These are phyloP conservation scores for Malus sieversii DNA, from an alignment of 306 rosid genomes.

Conservation along the genomic window DNA sequence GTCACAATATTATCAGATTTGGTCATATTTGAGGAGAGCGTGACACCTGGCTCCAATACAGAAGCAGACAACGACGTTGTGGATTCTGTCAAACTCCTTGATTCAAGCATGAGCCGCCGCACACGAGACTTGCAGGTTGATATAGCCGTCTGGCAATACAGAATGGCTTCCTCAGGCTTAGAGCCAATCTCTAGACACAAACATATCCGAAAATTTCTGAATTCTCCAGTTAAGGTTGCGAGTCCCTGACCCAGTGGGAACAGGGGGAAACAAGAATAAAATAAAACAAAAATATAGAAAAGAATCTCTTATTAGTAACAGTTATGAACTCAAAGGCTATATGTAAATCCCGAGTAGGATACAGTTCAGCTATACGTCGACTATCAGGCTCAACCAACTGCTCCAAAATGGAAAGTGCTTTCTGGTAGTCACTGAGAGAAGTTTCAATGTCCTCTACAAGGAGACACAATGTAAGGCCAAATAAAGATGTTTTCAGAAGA, in stretches of 20 bases:
- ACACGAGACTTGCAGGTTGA: conserved; percentile 70
- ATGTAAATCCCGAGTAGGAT: conserved; percentile 44
- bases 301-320: background rate
- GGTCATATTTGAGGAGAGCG: conserved; percentile 14
- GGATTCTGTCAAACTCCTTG: conserved; percentile 41
- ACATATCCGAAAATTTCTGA: conserved; percentile 82
- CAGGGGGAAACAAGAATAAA: background rate
- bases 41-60: conserved; percentile 32
- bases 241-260: background rate
- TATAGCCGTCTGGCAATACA: conserved; percentile 66
- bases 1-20: conserved; percentile 29
- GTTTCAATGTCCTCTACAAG: conserved; percentile 89
- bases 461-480: conserved; percentile 19
- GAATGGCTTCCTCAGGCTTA: conserved; percentile 74
- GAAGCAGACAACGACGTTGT: conserved; percentile 33
- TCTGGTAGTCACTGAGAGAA: conserved; percentile 76
- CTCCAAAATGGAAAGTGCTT: conserved; percentile 74
- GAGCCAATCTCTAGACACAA: conserved; percentile 80
- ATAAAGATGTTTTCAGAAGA: background rate
- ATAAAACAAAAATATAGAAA: background rate
- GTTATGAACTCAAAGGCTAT: background rate
- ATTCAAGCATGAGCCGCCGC: conserved; percentile 54
- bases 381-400: conserved; percentile 78
- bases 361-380: conserved; percentile 82
- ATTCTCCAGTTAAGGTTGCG: conserved; percentile 41